Base-by-base conservation (phyloP, 257 asterid genomes). In the Parsonsia alboflavescens region DNA sequence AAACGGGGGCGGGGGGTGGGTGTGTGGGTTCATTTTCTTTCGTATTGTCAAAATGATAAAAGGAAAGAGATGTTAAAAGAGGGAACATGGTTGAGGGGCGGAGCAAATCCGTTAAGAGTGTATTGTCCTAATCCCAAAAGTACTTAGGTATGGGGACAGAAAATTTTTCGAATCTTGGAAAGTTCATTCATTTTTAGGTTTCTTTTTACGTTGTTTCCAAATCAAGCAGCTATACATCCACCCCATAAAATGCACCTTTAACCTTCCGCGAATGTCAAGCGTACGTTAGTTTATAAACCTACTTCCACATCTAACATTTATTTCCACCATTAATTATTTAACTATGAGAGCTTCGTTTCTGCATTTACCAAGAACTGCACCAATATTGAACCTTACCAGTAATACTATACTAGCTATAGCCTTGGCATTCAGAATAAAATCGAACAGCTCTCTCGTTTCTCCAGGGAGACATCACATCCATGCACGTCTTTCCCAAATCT, bases 111-210 rank as follows among this genome's bases (percentile, higher is more conserved):
- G 72, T 65, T 75, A 71, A 70, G 77, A 49, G 30, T 68, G 73
- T n/a, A 54, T 49, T 68, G 75, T 73, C 78, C 28, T 68, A 53
- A 36, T 65, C 74, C 30, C 21, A 45, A 33, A n/a, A 75, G 83
- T 77, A 64, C 77, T 72, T 65, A 61, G 68, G 50, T 57, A 48
- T 65, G 76, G 80, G 70, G 73, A 66, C 80, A 72, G 48, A 73
- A 73, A 52, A 59, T 33, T 33, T 33, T 62, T 77, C 79, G 71
- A 48, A 81, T 69, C 65, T 69, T 68, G 75, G 73, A 46, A 62
- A 77, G 53, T 61, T 76, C 13, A 46, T 41, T 6, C 66, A 77
- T 50, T 73, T 65, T 73, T 50, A 72, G 81, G 70, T 73, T 76
- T 42, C 52, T 58, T 54, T 70, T 68, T 42, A 62, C 76, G 33